phyloP scores from a whole-genome alignment of 108 stramenopile species.

The Skeletonema grethae region DNA sequence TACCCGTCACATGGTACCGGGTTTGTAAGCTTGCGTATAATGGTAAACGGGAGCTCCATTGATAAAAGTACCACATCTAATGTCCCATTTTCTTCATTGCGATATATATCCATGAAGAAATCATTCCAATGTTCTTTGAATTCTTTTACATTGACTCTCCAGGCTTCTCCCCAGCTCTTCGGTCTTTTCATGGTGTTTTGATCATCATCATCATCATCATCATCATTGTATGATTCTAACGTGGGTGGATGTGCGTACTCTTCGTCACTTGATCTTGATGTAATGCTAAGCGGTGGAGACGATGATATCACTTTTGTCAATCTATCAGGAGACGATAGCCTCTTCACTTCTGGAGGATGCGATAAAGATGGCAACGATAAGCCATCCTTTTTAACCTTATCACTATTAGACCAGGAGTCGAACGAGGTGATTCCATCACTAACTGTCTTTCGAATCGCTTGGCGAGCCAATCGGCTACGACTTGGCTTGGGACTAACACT shows the following conservation, averaged over 20 bases:
- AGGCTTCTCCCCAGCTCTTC: constrained; percentile 67
- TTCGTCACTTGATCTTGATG: neutral
- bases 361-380: neutral
- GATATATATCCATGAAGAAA: constrained; percentile 67
- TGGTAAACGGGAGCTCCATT: constrained; percentile 79
- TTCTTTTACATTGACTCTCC: constrained; percentile 55
- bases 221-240: neutral
- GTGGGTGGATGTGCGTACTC: neutral
- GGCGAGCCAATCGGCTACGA: neutral
- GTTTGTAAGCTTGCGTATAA: constrained; percentile 64
- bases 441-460: neutral
- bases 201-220: too few species aligned
- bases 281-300: neutral
- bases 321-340: neutral
- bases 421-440: neutral
- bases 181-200: too few species aligned
- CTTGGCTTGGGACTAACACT: too few species aligned
- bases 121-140: constrained; percentile 51
- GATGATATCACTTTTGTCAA: neutral
- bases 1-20: constrained; percentile 91
- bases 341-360: neutral
- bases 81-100: constrained; percentile 57
- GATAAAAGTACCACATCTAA: constrained; percentile 61
- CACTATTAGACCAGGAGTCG: neutral
- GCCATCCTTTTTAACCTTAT: neutral